Conservation (phyloP, 257 asterid species). For the Nicotiana undulata region DNA sequence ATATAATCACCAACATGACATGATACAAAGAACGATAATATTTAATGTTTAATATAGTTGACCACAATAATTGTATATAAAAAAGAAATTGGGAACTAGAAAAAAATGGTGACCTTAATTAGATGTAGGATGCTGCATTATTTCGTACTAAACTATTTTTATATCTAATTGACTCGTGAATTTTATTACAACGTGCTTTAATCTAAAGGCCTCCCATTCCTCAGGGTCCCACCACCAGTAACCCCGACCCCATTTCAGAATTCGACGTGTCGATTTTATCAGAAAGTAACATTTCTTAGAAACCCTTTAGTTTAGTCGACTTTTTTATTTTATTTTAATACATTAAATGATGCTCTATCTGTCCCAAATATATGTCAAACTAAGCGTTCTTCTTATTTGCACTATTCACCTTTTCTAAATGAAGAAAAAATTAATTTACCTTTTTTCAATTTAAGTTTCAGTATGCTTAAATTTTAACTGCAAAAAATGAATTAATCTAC, state of each 20-base stretch:
- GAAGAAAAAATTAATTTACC: neutral
- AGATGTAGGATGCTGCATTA: neutral
- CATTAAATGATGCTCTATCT: neutral
- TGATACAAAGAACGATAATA: neutral
- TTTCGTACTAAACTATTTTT: neutral
- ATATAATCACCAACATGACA: neutral
- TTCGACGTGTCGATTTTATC: neutral
- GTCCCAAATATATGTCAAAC: neutral
- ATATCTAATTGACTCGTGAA: neutral
- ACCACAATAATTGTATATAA: neutral
- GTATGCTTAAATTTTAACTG: neutral
- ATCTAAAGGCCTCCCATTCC: neutral
- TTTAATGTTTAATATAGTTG: neutral
- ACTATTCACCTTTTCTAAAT: too few species aligned
- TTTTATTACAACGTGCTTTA: constrained; percentile 1
- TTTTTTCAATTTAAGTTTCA: neutral
- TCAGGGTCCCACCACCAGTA: neutral
- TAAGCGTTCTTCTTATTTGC: too few species aligned
- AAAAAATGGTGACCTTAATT: neutral
- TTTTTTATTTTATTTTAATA: too few species aligned
- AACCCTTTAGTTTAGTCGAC: neutral
- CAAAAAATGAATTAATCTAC: neutral
- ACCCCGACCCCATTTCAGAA: neutral
- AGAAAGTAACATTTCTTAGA: neutral
- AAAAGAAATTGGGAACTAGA: neutral